These are phyloP conservation scores for Apophysomyces ossiformis DNA, from an alignment of 371 early-diverging fungal genomes.

Conservation along the genomic window DNA sequence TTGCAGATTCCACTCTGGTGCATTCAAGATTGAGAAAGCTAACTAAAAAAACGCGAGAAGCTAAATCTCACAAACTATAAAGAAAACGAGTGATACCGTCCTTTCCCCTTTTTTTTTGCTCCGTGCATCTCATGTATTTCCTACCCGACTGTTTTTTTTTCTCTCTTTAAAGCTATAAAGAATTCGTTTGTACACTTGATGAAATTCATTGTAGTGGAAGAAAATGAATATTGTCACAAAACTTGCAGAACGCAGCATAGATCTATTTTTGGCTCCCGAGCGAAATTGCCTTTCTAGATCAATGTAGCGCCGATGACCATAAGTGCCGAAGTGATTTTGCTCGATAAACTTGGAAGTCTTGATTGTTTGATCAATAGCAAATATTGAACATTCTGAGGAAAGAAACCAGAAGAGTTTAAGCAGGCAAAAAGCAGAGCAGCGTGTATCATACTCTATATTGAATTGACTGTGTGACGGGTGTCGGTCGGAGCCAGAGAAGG, in stretches of 20 bases:
- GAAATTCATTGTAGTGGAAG: constrained; percentile 1
- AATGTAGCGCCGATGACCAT: not conserved
- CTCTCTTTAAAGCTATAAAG: constrained; percentile 8
- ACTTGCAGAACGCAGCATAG: not conserved
- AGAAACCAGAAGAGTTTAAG: too few relatives aligned
- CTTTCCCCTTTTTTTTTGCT: not conserved
- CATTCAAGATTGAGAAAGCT: constrained; percentile 17
- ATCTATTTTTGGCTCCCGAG: not conserved
- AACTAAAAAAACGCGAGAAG: not conserved
- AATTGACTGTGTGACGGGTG: not conserved
- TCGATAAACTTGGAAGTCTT: too few relatives aligned
- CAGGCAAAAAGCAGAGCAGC: too few relatives aligned
- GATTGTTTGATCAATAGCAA: too few relatives aligned
- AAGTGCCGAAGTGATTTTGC: too few relatives aligned
- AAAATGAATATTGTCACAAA: not conserved
- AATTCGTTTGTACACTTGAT: constrained; percentile 2
- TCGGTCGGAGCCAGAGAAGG: not conserved
- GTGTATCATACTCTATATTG: too few relatives aligned
- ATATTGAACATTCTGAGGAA: too few relatives aligned
- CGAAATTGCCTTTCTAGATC: not conserved
- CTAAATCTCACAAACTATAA: not conserved
- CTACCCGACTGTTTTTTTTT: not conserved
- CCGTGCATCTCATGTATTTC: constrained; percentile 6
- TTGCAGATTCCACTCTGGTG: constrained; percentile 22
- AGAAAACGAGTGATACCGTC: not conserved